Evolutionary conservation across 2,329 filamentous ascomycete genomes (phyloP).

Genomic region (Paraconiothyrium sp.): DNA sequence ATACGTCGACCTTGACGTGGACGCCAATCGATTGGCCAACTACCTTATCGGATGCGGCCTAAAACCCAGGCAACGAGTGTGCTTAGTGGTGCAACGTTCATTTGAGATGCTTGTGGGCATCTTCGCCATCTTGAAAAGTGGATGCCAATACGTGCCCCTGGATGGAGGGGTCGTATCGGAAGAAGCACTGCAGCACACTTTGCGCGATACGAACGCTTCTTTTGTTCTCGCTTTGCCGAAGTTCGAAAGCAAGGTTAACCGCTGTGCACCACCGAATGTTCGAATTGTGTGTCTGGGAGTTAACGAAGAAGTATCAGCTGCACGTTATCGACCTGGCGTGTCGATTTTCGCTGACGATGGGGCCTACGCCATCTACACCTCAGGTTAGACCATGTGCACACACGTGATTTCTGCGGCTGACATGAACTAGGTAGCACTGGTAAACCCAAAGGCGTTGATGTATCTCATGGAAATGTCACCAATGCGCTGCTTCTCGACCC

Average conservation of each 20-base stretch:
- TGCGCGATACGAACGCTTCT: slow-evolving; percentile 57
- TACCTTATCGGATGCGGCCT: slow-evolving; percentile 41
- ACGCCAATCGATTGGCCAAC: slow-evolving; percentile 44
- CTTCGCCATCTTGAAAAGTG: slow-evolving; percentile 64
- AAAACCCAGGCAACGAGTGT: slow-evolving; percentile 56
- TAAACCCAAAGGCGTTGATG: slow-evolving; percentile 67
- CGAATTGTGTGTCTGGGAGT: slow-evolving; percentile 28
- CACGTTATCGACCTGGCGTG: slow-evolving; percentile 28
- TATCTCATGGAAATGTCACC: slow-evolving; percentile 64
- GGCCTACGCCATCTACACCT: slow-evolving; percentile 62
- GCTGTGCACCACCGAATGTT: slow-evolving; percentile 25
- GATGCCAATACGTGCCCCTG: slow-evolving; percentile 68
- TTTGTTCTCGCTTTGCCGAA: slow-evolving; percentile 60
- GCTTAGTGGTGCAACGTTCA: slow-evolving; percentile 65
- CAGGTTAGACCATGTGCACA: slow-evolving; percentile 37
- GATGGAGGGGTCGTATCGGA: slow-evolving; percentile 59
- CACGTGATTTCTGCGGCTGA: slow-evolving; percentile 14
- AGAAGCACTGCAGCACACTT: slow-evolving; percentile 56
- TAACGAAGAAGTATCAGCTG: slow-evolving; percentile 26
- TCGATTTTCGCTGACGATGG: slow-evolving; percentile 35
- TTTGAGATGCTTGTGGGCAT: slow-evolving; percentile 68
- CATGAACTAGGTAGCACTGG: slow-evolving; percentile 59
- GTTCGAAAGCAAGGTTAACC: slow-evolving; percentile 39
- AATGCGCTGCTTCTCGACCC: slow-evolving; percentile 64
- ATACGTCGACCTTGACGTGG: slow-evolving; percentile 40